A percentile compares a stretch with the other conserved stretches of the same genome.
These are phyloP conservation scores for Coemansia javaensis DNA, from an alignment of 192 early-diverging fungal genomes.

Conservation along the genomic window DNA sequence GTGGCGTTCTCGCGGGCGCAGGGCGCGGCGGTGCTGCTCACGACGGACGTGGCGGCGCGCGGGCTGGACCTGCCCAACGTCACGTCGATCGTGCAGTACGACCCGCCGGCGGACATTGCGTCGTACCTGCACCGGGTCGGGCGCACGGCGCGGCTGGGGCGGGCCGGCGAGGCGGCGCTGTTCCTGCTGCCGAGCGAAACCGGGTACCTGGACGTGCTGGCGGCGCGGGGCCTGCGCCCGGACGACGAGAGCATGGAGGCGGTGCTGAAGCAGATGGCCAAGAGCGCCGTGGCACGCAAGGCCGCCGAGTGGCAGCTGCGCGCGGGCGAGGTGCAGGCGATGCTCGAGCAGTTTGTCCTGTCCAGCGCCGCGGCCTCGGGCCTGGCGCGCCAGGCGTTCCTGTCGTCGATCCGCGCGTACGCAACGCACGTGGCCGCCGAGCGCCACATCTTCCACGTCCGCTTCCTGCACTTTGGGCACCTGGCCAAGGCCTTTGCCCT, in stretches of 20 bases:
- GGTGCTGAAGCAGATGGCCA: conserved; percentile 52
- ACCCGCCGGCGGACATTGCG: conserved; percentile 87
- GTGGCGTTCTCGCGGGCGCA: conserved; percentile 59
- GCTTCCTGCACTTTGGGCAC: conserved; percentile 93
- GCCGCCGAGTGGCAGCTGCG: conserved; percentile 40
- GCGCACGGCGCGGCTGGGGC: conserved; percentile 91
- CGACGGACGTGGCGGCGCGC: conserved; percentile 96
- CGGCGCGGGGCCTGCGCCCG: conserved; percentile 58
- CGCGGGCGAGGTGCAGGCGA: conserved; percentile 41
- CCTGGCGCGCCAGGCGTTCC: conserved; percentile 76
- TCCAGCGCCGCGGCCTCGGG: conserved; percentile 18
- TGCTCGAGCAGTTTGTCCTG: conserved; percentile 42
- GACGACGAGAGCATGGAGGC: conserved; percentile 60
- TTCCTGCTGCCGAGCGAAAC: conserved; percentile 90
- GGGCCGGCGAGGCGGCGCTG: conserved; percentile 75
- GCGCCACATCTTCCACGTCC: conserved; percentile 91
- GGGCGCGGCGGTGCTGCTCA: conserved; percentile 74
- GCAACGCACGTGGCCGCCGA: conserved; percentile 83
- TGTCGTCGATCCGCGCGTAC: conserved; percentile 88
- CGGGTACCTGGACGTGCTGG: conserved; percentile 65
- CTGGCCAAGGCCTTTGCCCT: conserved; percentile 96
- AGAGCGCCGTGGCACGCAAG: conserved; percentile 43
- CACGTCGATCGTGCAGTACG: conserved; percentile 88
- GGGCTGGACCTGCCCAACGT: conserved; percentile 96
- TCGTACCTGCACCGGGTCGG: conserved; percentile 98